These are phyloP conservation scores for Polychaeton citri DNA, from an alignment of 2,329 filamentous ascomycete genomes.

Conservation along the genomic window DNA sequence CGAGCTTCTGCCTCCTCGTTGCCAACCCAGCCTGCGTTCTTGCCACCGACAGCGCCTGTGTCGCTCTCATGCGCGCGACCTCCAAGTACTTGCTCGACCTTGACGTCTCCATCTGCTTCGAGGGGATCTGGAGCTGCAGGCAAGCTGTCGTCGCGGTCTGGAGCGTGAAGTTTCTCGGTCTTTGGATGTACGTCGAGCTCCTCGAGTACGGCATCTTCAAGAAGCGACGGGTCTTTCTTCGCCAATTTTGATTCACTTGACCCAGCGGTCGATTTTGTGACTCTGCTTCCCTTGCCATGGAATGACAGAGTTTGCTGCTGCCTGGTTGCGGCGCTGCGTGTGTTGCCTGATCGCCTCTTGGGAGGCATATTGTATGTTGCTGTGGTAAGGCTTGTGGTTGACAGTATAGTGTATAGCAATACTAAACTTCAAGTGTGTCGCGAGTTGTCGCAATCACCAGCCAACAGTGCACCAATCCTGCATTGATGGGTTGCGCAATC, in stretches of 20 bases:
- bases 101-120: conserved; percentile 17
- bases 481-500: no score
- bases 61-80: conserved; percentile 14
- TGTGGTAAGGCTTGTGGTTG: no score
- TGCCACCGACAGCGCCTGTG: conserved; percentile 33
- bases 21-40: conserved; percentile 22
- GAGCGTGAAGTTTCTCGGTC: conserved; percentile 13
- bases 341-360: conserved; percentile 27
- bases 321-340: conserved; percentile 32
- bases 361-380: conserved; percentile 27
- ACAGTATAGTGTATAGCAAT: no score
- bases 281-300: conserved; percentile 34
- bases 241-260: conserved; percentile 18
- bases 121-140: conserved; percentile 26
- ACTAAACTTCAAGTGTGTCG: no score
- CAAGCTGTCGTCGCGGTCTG: conserved; percentile 26
- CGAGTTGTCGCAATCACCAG: no score
- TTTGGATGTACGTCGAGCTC: conserved; percentile 11
- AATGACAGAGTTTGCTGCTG: conserved; percentile 50
- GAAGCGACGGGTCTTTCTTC: conserved; percentile 26
- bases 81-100: conserved; percentile 18
- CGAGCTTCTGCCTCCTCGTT: conserved; percentile 44
- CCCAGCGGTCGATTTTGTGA: conserved; percentile 42
- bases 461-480: no score
- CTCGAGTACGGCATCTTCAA: conserved; percentile 15